Conservation (phyloP, 1,139 yeast genomes). For the Kodamaea sp. region DNA sequence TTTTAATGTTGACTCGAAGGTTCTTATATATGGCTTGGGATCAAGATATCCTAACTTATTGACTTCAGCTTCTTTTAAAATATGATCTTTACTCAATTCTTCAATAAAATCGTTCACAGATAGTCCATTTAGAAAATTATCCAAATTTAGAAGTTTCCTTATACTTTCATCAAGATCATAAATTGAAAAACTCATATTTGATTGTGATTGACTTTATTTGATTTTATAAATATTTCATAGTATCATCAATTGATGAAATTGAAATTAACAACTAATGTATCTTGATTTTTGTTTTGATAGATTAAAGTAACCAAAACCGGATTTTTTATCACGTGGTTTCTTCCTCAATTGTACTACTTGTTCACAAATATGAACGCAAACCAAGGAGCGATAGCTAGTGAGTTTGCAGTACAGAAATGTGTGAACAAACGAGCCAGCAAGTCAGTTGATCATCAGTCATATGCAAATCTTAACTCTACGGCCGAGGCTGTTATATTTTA, state of each 20-base stretch:
- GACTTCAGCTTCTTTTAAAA: conserved; percentile 52
- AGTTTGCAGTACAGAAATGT: too few relatives aligned
- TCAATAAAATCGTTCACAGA: conserved; percentile 83
- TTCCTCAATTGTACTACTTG: too few relatives aligned
- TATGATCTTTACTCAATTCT: conserved; percentile 70
- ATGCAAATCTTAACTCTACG: too few relatives aligned
- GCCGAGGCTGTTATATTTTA: too few relatives aligned
- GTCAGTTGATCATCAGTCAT: too few relatives aligned
- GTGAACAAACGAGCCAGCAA: too few relatives aligned
- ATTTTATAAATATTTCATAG: too few relatives aligned
- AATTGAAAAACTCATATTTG: conserved; percentile 41
- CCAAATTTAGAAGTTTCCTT: conserved; percentile 60
- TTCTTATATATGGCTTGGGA: conserved; percentile 92
- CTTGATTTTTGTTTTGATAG: background rate
- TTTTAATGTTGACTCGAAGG: conserved; percentile 80
- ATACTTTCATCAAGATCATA: conserved; percentile 69
- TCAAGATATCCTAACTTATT: conserved; percentile 59
- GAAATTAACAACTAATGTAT: too few relatives aligned
- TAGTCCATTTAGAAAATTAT: conserved; percentile 66
- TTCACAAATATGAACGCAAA: too few relatives aligned
- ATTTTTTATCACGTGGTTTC: background rate
- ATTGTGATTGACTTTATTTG: too few relatives aligned
- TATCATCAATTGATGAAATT: too few relatives aligned
- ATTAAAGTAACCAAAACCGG: background rate
- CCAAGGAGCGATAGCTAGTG: too few relatives aligned